Conservation (phyloP, 208 protist species). For the Leptomonas pyrrhocoris region DNA sequence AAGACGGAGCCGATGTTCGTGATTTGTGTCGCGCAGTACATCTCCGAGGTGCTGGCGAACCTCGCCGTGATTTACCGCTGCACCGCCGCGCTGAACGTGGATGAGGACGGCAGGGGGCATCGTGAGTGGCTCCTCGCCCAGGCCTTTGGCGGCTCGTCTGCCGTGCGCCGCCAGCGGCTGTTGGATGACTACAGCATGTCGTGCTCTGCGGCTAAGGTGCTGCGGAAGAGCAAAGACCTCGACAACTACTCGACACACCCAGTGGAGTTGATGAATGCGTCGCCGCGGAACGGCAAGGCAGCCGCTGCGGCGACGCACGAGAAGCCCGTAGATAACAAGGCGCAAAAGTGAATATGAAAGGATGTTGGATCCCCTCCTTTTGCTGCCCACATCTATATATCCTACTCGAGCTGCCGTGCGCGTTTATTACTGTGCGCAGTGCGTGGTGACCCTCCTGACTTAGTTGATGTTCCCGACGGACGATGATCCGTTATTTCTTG, state of each 20-base stretch:
- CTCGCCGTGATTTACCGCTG: constrained; percentile 74
- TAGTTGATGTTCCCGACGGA: too few relatives aligned
- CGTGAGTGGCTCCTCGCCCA: constrained; percentile 80
- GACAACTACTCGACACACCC: constrained; percentile 73
- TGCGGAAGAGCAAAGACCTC: constrained; percentile 36
- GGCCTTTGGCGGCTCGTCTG: constrained; percentile 62
- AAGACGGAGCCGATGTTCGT: constrained; percentile 43
- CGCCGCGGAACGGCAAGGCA: constrained; percentile 27
- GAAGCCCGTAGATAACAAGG: constrained; percentile 7
- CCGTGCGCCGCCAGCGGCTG: constrained; percentile 41
- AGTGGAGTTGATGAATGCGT: constrained; percentile 76
- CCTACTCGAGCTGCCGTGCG: too few relatives aligned
- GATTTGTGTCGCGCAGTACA: constrained; percentile 52
- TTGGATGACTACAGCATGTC: constrained; percentile 40
- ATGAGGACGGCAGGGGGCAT: constrained; percentile 55
- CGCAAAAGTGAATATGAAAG: constrained; percentile 6
- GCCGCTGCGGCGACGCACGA: constrained; percentile 2
- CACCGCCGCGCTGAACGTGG: constrained; percentile 60
- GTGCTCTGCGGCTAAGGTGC: constrained; percentile 29
- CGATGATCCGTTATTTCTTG: too few relatives aligned
- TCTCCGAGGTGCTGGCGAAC: constrained; percentile 72
- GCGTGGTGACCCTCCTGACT: too few relatives aligned
- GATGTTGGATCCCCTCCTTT: too few relatives aligned
- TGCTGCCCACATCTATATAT: too few relatives aligned
- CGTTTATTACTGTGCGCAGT: too few relatives aligned